Percentiles rank a stretch among this genome's conserved stretches.
Conservation (phyloP, 176 grass and related monocot species). For the Oryza longistaminata region DNA sequence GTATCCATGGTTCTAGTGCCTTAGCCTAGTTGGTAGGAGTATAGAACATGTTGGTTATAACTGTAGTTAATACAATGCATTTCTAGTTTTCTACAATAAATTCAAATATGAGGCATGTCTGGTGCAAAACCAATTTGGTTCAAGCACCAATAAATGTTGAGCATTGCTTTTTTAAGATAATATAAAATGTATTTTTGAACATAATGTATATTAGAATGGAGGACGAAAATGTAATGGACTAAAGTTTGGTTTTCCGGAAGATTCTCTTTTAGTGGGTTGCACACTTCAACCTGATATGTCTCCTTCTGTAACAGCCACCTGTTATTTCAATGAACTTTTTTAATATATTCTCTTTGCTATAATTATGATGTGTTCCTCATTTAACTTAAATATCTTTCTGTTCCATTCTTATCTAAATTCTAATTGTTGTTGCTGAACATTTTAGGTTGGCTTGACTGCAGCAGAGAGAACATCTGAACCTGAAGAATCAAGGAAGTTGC, state of each 20-base stretch:
- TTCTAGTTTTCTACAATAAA: not conserved
- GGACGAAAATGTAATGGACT: not conserved
- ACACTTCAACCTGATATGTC: not conserved
- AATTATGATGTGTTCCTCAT: not conserved
- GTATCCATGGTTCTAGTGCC: conserved; percentile 4
- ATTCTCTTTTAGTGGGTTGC: not conserved
- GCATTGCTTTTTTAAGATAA: conserved; percentile 8
- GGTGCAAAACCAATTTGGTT: conserved; percentile 11
- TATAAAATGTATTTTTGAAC: not conserved
- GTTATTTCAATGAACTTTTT: not conserved
- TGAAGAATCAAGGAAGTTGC: conserved; percentile 75
- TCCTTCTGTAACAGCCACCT: not conserved
- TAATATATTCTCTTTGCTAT: not conserved
- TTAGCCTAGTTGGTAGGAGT: conserved; percentile 1
- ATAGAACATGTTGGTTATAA: not conserved
- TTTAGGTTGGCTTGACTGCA: conserved; percentile 74
- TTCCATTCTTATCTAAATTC: not conserved
- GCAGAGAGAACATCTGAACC: conserved; percentile 85
- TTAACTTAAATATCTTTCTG: not conserved
- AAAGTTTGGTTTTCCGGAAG: not conserved
- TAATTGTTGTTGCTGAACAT: conserved; percentile 10
- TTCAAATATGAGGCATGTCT: conserved; percentile 9
- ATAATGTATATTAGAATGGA: not conserved
- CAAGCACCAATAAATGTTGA: not conserved
- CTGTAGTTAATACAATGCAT: not conserved